Percentiles rank a stretch among this genome's conserved stretches.
Conservation (phyloP, 306 rosid species). For the Canavalia gladiata region DNA sequence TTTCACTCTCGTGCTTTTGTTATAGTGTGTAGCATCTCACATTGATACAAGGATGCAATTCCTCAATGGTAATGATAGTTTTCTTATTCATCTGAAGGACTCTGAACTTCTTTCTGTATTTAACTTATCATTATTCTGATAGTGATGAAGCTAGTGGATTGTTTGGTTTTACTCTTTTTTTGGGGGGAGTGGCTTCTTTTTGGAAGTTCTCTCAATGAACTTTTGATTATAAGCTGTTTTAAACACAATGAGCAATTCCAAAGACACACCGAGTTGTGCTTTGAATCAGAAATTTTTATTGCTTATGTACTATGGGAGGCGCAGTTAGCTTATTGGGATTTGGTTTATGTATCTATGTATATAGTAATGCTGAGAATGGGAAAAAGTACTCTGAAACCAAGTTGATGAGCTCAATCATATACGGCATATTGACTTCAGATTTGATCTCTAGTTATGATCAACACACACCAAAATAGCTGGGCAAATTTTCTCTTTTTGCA, state of each 20-base stretch:
- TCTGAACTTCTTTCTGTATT: neutral
- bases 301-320: neutral
- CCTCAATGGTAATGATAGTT: slow-evolving; percentile 72
- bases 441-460: neutral
- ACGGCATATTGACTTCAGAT: neutral
- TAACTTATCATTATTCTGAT: neutral
- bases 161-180: neutral
- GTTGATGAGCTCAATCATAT: slow-evolving; percentile 16
- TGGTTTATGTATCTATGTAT: neutral
- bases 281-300: neutral
- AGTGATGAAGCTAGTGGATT: neutral
- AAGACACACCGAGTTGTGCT: neutral
- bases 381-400: slow-evolving; percentile 8
- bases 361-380: neutral
- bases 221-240: neutral
- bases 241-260: neutral
- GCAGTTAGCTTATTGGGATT: slow-evolving; percentile 4
- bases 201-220: neutral
- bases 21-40: slow-evolving; percentile 91
- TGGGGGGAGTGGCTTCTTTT: neutral
- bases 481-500: slow-evolving; percentile 3
- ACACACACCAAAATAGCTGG: neutral
- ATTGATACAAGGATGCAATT: slow-evolving; percentile 82
- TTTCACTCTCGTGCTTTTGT: slow-evolving; percentile 34
- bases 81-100: slow-evolving; percentile 42